These are phyloP conservation scores for Fusarium liriodendri DNA, from an alignment of 2,329 filamentous ascomycete species.

Conservation along the genomic window DNA sequence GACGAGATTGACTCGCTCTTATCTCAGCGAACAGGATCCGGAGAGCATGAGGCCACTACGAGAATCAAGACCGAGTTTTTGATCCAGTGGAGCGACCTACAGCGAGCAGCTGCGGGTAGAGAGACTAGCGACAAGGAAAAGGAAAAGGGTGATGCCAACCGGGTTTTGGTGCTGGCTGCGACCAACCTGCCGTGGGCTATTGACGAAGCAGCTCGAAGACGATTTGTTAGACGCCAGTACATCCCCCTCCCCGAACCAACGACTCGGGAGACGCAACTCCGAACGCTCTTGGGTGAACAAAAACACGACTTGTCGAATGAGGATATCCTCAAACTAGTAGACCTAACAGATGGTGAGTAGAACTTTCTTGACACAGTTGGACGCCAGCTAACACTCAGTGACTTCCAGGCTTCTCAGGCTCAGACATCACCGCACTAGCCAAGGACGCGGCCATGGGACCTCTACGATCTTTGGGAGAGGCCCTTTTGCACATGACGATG, in stretches of 20 bases:
- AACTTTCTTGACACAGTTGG: background rate
- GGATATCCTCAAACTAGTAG: constrained; percentile 81
- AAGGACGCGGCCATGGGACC: constrained; percentile 99
- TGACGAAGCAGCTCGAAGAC: constrained; percentile 89
- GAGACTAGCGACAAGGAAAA: constrained; percentile 75
- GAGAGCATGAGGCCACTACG: constrained; percentile 92
- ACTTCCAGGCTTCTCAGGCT: constrained; percentile 90
- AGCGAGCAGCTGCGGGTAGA: constrained; percentile 88
- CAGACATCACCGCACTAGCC: constrained; percentile 94
- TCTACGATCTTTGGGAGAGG: constrained; percentile 88
- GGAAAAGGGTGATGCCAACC: constrained; percentile 81
- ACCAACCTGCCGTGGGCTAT: constrained; percentile 99
- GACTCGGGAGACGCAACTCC: constrained; percentile 83
- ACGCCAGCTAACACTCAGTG: constrained; percentile 5
- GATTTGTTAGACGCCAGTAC: constrained; percentile 94
- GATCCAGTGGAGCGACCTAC: constrained; percentile 96
- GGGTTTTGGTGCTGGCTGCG: constrained; percentile 92
- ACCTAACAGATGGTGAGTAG: constrained; percentile 81
- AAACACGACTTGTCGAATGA: constrained; percentile 80
- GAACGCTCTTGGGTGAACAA: constrained; percentile 84
- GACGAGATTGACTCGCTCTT: constrained; percentile 97
- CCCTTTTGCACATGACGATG: constrained; percentile 89
- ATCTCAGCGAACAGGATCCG: constrained; percentile 82
- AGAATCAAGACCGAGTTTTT: constrained; percentile 98
- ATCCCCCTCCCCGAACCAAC: constrained; percentile 91